Percentiles rank a stretch among this genome's conserved stretches.
Conservation (phyloP, 2,329 filamentous ascomycete genomes). For the Arthrobotrys pseudoclavata region DNA sequence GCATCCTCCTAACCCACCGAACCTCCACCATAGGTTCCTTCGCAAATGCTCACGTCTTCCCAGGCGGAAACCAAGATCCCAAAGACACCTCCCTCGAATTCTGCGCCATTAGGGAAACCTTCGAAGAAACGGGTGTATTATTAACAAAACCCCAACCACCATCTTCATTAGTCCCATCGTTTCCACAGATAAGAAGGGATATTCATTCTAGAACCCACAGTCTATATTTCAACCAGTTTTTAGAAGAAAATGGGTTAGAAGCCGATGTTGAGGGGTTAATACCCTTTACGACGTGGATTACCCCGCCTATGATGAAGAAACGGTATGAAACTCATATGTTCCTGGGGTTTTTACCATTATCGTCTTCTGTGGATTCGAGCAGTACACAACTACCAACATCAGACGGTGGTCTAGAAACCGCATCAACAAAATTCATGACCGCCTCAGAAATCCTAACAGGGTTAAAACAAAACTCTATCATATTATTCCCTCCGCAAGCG, state of each 20-base stretch:
- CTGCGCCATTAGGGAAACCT: constrained; percentile 89
- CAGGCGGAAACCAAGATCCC: constrained; percentile 85
- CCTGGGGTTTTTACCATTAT: constrained; percentile 80
- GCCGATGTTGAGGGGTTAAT: constrained; percentile 56
- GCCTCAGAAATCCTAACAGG: constrained; percentile 70
- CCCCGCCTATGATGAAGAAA: constrained; percentile 78
- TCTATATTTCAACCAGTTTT: constrained; percentile 77
- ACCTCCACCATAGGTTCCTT: constrained; percentile 87
- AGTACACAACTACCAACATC: constrained; percentile 71
- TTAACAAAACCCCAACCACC: constrained; percentile 71
- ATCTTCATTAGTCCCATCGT: constrained; percentile 63
- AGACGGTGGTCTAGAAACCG: constrained; percentile 77
- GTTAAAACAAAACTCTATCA: constrained; percentile 76
- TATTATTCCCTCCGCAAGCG: constrained; percentile 91
- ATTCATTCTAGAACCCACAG: constrained; percentile 75
- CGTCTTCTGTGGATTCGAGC: constrained; percentile 63
- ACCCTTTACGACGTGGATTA: constrained; percentile 83
- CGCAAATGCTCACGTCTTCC: constrained; percentile 93
- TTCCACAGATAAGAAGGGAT: constrained; percentile 72
- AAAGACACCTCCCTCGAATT: constrained; percentile 74
- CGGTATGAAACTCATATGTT: constrained; percentile 98
- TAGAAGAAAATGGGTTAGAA: constrained; percentile 66
- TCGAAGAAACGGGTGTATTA: constrained; percentile 93
- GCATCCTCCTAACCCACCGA: constrained; percentile 88
- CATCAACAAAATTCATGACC: constrained; percentile 77